Conservation (phyloP, 2,329 filamentous ascomycete genomes). For the Diplodia scrobiculata region DNA sequence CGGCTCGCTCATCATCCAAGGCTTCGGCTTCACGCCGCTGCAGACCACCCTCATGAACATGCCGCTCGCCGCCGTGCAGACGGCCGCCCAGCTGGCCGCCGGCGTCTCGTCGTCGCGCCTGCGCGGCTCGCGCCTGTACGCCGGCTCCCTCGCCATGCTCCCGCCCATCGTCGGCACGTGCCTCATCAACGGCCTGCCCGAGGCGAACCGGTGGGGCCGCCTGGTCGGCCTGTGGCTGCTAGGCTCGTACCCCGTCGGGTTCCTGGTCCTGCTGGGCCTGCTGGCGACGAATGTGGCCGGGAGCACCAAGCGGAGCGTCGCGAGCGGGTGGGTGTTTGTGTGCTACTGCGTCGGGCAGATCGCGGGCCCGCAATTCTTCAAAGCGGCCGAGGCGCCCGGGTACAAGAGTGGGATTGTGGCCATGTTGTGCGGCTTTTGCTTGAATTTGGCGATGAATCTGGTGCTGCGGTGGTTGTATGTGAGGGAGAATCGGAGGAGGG, state of each 20-base stretch:
- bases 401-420: conserved; percentile 62
- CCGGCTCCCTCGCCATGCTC: conserved; percentile 53
- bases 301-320: conserved; percentile 70
- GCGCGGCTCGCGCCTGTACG: conserved; percentile 59
- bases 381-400: conserved; percentile 60
- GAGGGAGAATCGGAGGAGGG: conserved; percentile 62
- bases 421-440: conserved; percentile 63
- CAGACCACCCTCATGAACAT: conserved; percentile 63
- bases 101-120: conserved; percentile 59
- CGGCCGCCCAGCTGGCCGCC: conserved; percentile 61
- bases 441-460: conserved; percentile 49
- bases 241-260: conserved; percentile 62
- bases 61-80: conserved; percentile 62
- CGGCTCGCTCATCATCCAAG: conserved; percentile 60
- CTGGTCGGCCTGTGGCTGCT: conserved; percentile 63
- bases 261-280: conserved; percentile 64
- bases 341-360: conserved; percentile 68
- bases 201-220: conserved; percentile 53
- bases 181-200: conserved; percentile 56
- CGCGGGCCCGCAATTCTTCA: conserved; percentile 66
- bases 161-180: conserved; percentile 60
- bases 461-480: conserved; percentile 56
- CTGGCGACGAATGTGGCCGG: conserved; percentile 66
- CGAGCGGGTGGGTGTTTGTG: conserved; percentile 65
- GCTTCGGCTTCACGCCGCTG: conserved; percentile 60